Evolutionary conservation across 2,329 filamentous ascomycete species (phyloP).

Genomic region (Aureobasidium sp.): DNA sequence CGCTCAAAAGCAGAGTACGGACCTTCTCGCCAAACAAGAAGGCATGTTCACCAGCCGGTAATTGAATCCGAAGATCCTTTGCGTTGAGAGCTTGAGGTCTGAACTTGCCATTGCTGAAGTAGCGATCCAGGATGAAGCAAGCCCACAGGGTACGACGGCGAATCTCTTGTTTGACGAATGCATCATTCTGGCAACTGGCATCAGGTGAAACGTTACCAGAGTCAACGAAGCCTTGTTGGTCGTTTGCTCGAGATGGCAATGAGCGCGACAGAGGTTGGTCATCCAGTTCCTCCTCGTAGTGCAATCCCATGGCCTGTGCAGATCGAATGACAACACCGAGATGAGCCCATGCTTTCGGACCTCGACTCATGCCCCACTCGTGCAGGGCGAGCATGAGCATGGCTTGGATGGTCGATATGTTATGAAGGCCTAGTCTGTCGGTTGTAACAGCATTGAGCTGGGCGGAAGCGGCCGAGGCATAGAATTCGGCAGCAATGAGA

Average conservation of each 20-base stretch:
- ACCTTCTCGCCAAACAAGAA: constrained; percentile 58
- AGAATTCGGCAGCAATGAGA: constrained; percentile 55
- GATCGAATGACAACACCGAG: constrained; percentile 54
- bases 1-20: constrained; percentile 43
- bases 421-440: constrained; percentile 44
- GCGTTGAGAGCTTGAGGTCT: constrained; percentile 53
- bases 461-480: constrained; percentile 52
- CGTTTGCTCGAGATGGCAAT: constrained; percentile 27
- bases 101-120: constrained; percentile 58
- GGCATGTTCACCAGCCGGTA: constrained; percentile 60
- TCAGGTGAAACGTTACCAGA: neutral
- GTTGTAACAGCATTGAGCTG: constrained; percentile 44
- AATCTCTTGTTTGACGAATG: constrained; percentile 56
- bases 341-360: constrained; percentile 58
- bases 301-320: constrained; percentile 55
- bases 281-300: constrained; percentile 47
- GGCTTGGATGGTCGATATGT: constrained; percentile 59
- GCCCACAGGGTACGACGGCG: constrained; percentile 66
- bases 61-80: constrained; percentile 55
- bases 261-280: constrained; percentile 31
- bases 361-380: constrained; percentile 61
- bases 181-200: constrained; percentile 27
- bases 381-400: constrained; percentile 65
- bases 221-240: neutral
- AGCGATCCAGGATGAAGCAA: constrained; percentile 64